Percentiles rank a stretch among this genome's conserved stretches.
These are phyloP conservation scores for Fusarium bactridioides DNA, from an alignment of 2,329 filamentous ascomycete species.

Conservation along the genomic window DNA sequence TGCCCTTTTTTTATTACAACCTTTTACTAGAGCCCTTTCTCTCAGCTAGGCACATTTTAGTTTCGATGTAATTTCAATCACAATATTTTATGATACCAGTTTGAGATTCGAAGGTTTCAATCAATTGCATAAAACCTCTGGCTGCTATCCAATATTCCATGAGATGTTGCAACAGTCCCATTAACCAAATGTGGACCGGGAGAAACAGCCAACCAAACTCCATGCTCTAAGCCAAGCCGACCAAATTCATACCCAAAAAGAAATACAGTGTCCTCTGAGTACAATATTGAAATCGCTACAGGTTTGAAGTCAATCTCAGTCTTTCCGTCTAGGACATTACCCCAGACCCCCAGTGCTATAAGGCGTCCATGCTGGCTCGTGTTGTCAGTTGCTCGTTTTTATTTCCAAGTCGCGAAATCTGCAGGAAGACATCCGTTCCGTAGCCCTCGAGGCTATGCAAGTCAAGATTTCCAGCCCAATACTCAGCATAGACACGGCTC, in stretches of 20 bases:
- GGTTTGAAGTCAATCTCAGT: background rate
- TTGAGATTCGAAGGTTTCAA: constrained; percentile 34
- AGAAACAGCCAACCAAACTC: constrained; percentile 31
- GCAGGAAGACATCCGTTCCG: constrained; percentile 92
- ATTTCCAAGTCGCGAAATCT: constrained; percentile 95
- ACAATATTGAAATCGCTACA: background rate
- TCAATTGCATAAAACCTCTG: constrained; percentile 2
- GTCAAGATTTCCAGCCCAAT: constrained; percentile 94
- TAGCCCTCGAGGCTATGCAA: constrained; percentile 94
- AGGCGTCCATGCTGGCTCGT: constrained; percentile 78
- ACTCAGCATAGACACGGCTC: constrained; percentile 94
- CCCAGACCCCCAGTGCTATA: constrained; percentile 52
- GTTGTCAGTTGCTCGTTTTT: constrained; percentile 94
- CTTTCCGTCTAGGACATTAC: constrained; percentile 15
- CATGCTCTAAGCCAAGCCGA: constrained; percentile 33
- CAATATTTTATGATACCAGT: constrained; percentile 57
- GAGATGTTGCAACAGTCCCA: background rate
- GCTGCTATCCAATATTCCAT: background rate
- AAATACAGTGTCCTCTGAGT: constrained; percentile 7
- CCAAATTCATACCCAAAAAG: background rate
- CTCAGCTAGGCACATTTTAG: constrained; percentile 51
- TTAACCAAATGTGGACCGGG: background rate
- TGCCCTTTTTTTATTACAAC: constrained; percentile 48
- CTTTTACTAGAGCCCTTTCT: constrained; percentile 45
- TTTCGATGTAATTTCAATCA: constrained; percentile 57